Conservation (phyloP, 192 early-diverging fungal species). For the Podila horticola region DNA sequence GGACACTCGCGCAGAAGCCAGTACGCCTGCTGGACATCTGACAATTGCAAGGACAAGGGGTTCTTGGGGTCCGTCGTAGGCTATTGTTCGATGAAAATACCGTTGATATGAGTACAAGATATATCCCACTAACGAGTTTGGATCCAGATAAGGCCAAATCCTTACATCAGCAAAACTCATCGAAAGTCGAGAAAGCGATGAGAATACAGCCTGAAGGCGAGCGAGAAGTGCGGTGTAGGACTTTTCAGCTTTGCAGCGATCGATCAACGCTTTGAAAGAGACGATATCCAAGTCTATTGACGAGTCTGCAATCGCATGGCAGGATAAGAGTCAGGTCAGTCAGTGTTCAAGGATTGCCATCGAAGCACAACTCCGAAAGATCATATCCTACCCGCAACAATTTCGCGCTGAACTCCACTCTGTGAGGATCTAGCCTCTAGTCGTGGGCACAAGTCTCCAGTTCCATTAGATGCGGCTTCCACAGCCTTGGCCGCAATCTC, state of each 20-base stretch:
- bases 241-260: conserved; percentile 29
- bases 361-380: too few relatives aligned
- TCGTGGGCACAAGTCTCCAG: conserved; percentile 24
- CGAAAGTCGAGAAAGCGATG: conserved; percentile 40
- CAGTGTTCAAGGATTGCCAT: too few relatives aligned
- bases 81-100: conserved; percentile 3
- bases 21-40: conserved; percentile 47
- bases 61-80: conserved; percentile 38
- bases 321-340: too few relatives aligned
- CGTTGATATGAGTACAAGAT: too few relatives aligned
- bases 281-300: conserved; percentile 38
- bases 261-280: conserved; percentile 32
- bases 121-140: too few relatives aligned
- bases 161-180: conserved; percentile 52
- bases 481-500: conserved; percentile 37
- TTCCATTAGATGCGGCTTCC: conserved; percentile 17
- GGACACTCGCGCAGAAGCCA: conserved; percentile 45
- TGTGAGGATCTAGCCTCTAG: conserved; percentile 7
- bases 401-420: conserved; percentile 18
- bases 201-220: conserved; percentile 33
- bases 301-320: conserved; percentile 7
- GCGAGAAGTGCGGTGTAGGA: conserved; percentile 19
- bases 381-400: conserved; percentile 20
- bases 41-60: conserved; percentile 34
- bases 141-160: background rate